A percentile compares a stretch with the other conserved stretches of the same genome.
phyloP scores from a whole-genome alignment of 257 asterid species.

The Nicotiana paniculata region DNA sequence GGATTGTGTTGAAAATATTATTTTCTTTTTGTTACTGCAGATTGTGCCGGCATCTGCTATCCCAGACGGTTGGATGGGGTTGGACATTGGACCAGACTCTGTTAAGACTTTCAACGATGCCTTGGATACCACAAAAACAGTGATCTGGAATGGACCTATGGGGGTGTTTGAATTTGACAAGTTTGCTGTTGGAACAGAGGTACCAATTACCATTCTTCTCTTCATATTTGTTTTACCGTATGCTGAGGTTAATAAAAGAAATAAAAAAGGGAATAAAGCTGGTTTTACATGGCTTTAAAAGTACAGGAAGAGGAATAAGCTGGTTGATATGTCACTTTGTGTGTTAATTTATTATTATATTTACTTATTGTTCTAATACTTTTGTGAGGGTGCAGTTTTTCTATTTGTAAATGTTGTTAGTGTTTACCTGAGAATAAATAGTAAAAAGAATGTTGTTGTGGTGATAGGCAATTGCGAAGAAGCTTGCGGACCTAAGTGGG shows the following conservation, averaged over 20 bases:
- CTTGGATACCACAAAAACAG: conserved; percentile 67
- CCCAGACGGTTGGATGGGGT: conserved; percentile 92
- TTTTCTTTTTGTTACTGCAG: conserved; percentile 27
- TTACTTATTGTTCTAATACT: background rate
- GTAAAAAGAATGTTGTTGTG: background rate
- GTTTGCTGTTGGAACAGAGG: conserved; percentile 88
- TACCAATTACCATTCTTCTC: conserved; percentile 11
- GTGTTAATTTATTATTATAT: background rate
- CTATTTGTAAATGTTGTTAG: background rate
- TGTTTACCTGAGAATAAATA: background rate
- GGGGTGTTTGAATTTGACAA: conserved; percentile 89
- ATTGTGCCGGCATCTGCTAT: conserved; percentile 65
- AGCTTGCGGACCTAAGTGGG: conserved; percentile 72
- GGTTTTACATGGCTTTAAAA: background rate
- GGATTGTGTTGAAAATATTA: background rate
- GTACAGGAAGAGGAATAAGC: background rate
- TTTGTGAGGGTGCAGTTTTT: background rate
- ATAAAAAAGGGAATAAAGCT: background rate
- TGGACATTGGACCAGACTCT: conserved; percentile 85
- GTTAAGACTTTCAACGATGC: conserved; percentile 70
- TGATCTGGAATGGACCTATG: conserved; percentile 96
- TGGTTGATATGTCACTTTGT: background rate
- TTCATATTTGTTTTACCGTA: background rate
- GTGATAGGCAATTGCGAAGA: conserved; percentile 64
- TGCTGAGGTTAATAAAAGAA: background rate